Percentiles rank a stretch among this genome's conserved stretches.
Conservation (phyloP, 2,329 filamentous ascomycete species). For the Elsinoe batatas region DNA sequence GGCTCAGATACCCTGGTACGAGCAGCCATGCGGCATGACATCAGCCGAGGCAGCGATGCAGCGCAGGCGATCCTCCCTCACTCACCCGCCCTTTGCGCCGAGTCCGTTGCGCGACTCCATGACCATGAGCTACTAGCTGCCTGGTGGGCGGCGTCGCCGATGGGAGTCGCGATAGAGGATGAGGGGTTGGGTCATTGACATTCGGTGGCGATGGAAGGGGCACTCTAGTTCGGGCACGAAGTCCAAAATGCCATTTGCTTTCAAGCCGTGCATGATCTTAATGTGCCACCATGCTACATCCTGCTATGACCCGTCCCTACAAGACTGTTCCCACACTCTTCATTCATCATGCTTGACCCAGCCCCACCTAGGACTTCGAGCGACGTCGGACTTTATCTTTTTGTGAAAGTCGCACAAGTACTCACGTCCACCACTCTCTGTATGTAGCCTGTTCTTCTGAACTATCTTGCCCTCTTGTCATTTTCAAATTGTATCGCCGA, state of each 20-base stretch:
- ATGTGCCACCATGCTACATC: neutral
- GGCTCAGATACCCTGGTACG: conserved; percentile 8
- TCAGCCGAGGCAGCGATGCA: conserved; percentile 7
- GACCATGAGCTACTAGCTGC: conserved; percentile 4
- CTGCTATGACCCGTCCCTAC: conserved; percentile 27
- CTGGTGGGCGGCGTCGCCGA: neutral
- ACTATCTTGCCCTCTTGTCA: no score
- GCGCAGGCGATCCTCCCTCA: conserved; percentile 7
- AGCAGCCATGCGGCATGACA: conserved; percentile 7
- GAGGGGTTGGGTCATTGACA: conserved; percentile 29
- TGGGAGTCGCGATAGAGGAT: neutral
- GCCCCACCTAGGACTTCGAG: conserved; percentile 54
- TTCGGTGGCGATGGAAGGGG: neutral
- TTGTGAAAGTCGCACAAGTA: neutral
- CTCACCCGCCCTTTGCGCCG: conserved; percentile 7
- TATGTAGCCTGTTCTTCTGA: no score
- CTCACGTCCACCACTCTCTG: no score
- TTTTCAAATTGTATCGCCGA: no score
- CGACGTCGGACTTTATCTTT: neutral
- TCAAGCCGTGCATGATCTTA: neutral
- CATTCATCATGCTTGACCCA: neutral
- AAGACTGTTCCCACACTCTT: neutral
- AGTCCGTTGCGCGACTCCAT: conserved; percentile 10
- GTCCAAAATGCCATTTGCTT: neutral
- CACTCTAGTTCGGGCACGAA: neutral